Evolutionary conservation across 73 alveolate genomes (phyloP), one percentile per base, ranked within the genome.

Genomic region (Paraurostyla sp.): DNA sequence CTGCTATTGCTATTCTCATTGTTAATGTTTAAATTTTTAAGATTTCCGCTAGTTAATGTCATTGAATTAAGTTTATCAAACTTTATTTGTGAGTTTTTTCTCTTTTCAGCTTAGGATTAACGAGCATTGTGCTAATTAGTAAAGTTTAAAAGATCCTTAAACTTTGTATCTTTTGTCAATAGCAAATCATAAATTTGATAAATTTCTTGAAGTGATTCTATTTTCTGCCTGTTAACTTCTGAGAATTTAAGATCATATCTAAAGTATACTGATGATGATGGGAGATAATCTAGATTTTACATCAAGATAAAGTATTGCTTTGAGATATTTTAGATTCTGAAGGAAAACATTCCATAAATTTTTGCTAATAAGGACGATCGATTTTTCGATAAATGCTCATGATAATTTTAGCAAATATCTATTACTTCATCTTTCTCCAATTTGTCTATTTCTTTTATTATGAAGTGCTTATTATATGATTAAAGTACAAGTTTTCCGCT

Each of bases 231-330:
- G 23, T 62, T 62, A 16, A 62, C 80, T 62, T 62, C 80, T 9
- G 80, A 62, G 51, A 62, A 62, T 36, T 62, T 62, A 6, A 62
- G 27, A 32, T 62, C 80, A 62, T 62, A 62, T 62, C 51, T 62
- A 33, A 62, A 62, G 7, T 25, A 16, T 4, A 62, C 51, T 62
- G 16, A 13, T 25, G 16, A 13, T 4, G 52, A 27, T 13, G 46
- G 46, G 7, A 62, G 30, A 11, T 62, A 62, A 62, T 62, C 80
- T 33, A 62, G 30, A 62, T 62, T 62, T 62, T 62, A 22, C 80
- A 62, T 62, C 7, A 62, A 6, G 9, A 62, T 62, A 36, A 62
- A 62, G 80, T 36, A 62, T 11, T 32, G 46, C 27, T 62, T 62
- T 6, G 7, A 7, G 27, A 16, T 16, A 32, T 62, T 62, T 2